A percentile compares a stretch with the other conserved stretches of the same genome.
phyloP scores from a whole-genome alignment of 73 alveolate species.

The Symbiodinium natans region DNA sequence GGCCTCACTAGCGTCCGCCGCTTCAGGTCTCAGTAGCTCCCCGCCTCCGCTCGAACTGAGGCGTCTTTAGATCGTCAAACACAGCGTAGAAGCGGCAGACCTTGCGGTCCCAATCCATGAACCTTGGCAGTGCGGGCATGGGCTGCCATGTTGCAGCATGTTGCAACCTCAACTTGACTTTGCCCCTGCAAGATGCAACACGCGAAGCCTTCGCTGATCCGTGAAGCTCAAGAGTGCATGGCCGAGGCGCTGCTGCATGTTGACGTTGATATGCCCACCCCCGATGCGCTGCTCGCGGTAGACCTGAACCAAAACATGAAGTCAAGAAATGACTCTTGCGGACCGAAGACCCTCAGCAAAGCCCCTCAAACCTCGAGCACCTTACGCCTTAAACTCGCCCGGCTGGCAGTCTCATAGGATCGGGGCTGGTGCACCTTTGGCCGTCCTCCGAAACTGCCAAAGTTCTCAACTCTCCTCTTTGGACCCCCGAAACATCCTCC shows the following conservation, averaged over 20 bases:
- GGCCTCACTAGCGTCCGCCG: neutral
- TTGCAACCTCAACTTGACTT: neutral
- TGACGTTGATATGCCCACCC: slow-evolving; percentile 96
- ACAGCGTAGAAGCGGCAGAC: slow-evolving; percentile 35
- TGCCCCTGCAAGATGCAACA: neutral
- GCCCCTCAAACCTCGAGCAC: too few species aligned
- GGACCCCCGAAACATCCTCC: too few species aligned
- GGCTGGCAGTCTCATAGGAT: neutral
- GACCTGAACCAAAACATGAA: neutral
- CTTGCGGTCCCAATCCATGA: slow-evolving; percentile 37
- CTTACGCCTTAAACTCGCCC: too few species aligned
- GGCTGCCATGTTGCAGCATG: neutral
- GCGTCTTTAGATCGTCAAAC: slow-evolving; percentile 18
- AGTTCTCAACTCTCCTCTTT: too few species aligned
- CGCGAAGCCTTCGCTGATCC: neutral
- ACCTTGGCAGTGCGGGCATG: neutral
- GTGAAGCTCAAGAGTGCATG: too few species aligned
- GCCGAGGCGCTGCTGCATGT: slow-evolving; percentile 95
- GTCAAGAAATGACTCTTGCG: too few species aligned
- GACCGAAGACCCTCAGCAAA: neutral
- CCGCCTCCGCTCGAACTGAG: slow-evolving; percentile 7
- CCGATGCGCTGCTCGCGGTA: slow-evolving; percentile 94
- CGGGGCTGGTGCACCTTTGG: slow-evolving; percentile 18
- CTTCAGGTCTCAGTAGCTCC: neutral
- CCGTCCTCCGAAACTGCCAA: neutral